Evolutionary conservation across 306 rosid genomes (phyloP), one percentile per base, ranked within the genome.

Genomic region (Calophaca sinica): DNA sequence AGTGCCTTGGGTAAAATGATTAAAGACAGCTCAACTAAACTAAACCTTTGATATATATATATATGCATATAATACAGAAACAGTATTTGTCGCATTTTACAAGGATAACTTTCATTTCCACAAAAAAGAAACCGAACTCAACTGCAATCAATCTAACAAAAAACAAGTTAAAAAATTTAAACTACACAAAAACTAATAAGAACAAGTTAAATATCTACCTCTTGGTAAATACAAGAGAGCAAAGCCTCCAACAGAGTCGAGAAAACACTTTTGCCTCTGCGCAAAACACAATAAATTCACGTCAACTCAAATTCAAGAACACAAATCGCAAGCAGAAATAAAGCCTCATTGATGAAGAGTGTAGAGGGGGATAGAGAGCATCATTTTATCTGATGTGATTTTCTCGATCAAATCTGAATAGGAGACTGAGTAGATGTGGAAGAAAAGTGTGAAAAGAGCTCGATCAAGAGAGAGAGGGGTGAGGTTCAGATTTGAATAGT

Each of bases 1-100:
- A 11, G 41, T 26, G 64, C 14, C n/a, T 4, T 0, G 10, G 8
- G 55, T 1, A 58, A 33, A 70, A 61, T 36, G 33, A 31, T 8
- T 3, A 32, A 62, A 70, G 67, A 60, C 50, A 63, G 12, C 48
- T 50, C 64, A 20, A 20, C 26, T 20, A 20, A 76, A 73, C 63
- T 53, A 54, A 67, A 48, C 35, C 20, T 49, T 63, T 38, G 65
- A 20, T 38, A 53, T 28, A 67, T 38, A 53, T 28, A 67, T 46
- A 75, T 41, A 8, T 5, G 28, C 26, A 20, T 20, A 20, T 48
- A 36, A 62, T 11, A 2, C 11, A 38, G n/a, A 14, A 12, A 7
- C 3, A 2, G 33, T 39, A 13, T 60, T 61, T 36, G 7, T 14
- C 49, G n/a, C 7, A 14, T 36, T 62, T 36, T 38, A 62, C 28